Evolutionary conservation across 2,329 filamentous ascomycete genomes (phyloP), one percentile per base, ranked within the genome.

Genomic region (Pseudomassariella vexata): DNA sequence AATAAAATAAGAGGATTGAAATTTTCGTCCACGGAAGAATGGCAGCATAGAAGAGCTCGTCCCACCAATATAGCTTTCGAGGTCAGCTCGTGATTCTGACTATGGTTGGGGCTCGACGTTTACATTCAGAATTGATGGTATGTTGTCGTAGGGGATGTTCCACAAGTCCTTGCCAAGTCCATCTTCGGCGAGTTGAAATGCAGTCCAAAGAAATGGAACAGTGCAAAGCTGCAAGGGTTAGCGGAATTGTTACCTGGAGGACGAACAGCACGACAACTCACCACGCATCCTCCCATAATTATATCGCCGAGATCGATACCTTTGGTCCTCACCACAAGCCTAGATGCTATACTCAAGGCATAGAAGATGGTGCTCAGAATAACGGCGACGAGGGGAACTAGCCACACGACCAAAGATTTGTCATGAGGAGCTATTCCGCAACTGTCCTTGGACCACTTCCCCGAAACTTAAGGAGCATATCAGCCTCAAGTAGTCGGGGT

Each of bases 1-100:
- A 36, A 32, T 51, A 51, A 28, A 49, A 47, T 10, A 46, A 36
- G 8, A 50, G 42, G 26, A 51, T 49, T 7, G 43, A 48, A 16
- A 47, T 41, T 22, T 50, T 51, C 17, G 40, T 43, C 9, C 47
- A 15, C 8, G 30, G n/a, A 11, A 23, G 17, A n/a, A 19, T 15
- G 2, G 23, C 11, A 7, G 19, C 12, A 16, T 32, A 32, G 15
- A 32, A 15, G n/a, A 32, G 17, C 15, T 32, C 30, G 12, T 34
- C 25, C 18, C 19, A 28, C 14, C 14, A 34, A 11, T 28, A 34
- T 5, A 34, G 10, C 30, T 33, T n/a, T 19, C 19, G 6, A 6
- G 9, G 4, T 8, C 5, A 26, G 4, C n/a, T 9, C 25, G 3
- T 5, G 16, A 11, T 10, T 6, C 9, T 19, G 6, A 20, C 9